A percentile compares a stretch with the other conserved stretches of the same genome.
Evolutionary conservation across 257 asterid species (phyloP).

Genomic region (Solanum appendiculatum): DNA sequence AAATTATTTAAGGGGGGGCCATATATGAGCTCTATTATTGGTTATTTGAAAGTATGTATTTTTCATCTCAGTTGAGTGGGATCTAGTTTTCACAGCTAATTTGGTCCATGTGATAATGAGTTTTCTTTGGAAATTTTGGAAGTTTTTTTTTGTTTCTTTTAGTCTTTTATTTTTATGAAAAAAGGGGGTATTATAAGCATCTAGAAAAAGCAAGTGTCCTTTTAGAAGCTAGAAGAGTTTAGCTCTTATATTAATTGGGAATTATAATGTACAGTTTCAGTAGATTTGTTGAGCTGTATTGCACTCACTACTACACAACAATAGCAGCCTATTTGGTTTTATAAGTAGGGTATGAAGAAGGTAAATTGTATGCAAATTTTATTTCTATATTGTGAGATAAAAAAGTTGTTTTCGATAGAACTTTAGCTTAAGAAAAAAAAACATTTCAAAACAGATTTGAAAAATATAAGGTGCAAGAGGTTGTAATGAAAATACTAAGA

Average conservation of each 20-base stretch:
- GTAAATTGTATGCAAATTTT: too few relatives aligned
- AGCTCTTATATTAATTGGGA: neutral
- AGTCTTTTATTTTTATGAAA: neutral
- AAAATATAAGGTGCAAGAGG: too few relatives aligned
- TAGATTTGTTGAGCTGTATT: neutral
- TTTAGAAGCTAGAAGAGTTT: neutral
- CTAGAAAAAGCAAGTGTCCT: neutral
- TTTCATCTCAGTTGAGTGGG: constrained; percentile 1
- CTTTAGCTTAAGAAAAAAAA: too few relatives aligned
- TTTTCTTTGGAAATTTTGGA: neutral
- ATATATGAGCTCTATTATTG: constrained; percentile 3
- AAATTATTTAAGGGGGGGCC: neutral
- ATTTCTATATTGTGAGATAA: too few relatives aligned
- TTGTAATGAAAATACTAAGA: too few relatives aligned
- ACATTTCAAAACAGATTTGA: too few relatives aligned
- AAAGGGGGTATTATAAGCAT: neutral
- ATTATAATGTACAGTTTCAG: neutral
- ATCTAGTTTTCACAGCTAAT: constrained; percentile 3
- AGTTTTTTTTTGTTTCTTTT: neutral
- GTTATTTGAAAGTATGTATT: neutral
- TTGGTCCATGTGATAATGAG: constrained; percentile 19
- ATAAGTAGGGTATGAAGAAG: fast-evolving
- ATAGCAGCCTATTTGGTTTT: neutral
- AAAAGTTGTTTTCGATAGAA: too few relatives aligned
- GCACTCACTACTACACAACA: neutral